Base-by-base conservation (phyloP, 2,329 filamentous ascomycete species). In the Ilyonectria sp. region DNA sequence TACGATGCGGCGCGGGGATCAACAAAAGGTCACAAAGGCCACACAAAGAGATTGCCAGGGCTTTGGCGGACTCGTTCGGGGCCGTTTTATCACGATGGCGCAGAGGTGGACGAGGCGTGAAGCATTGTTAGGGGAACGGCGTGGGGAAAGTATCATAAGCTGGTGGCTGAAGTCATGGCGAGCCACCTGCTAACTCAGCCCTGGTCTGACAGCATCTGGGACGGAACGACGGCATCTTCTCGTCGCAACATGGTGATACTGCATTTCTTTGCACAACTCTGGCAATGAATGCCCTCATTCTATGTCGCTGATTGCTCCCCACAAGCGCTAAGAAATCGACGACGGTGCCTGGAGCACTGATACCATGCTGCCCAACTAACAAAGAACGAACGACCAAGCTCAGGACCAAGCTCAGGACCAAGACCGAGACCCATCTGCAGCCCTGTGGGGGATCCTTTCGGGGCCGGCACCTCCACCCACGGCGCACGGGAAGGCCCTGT, bases 401-500 rank as follows among this genome's bases (percentile, higher is more conserved):
- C 52, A 17, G 29, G 33, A 33, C 23, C 31, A 15, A 40, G 11
- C 37, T 19, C 52, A 17, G 29, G 33, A 33, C 23, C 7, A 23
- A 31, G 55, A 43, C 47, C 29, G n/a, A 33, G 53, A 55, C 57
- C 63, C 63, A 44, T 65, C 53, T 61, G 58, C 63, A 66, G 63
- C 63, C 63, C 63, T 66, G 53, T 66, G 63, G 63, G 53, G 53
- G 23, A 56, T 21, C 26, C 40, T 29, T 23, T 50, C 33, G 47
- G 37, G 33, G 17, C 37, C 11, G 44, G 57, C 57, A 43, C 57
- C 57, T 60, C 46, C 46, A 52, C 57, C 57, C 15, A 50, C 57
- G 57, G 19, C n/a, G 59, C 29, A 21, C 50, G 40, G 49, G 26
- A 61, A 46, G 40, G 59, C 7, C 37, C 21, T 26, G 26, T 29